Evolutionary conservation across 2,329 filamentous ascomycete species (phyloP).

Genomic region (Talaromyces pinophilus): DNA sequence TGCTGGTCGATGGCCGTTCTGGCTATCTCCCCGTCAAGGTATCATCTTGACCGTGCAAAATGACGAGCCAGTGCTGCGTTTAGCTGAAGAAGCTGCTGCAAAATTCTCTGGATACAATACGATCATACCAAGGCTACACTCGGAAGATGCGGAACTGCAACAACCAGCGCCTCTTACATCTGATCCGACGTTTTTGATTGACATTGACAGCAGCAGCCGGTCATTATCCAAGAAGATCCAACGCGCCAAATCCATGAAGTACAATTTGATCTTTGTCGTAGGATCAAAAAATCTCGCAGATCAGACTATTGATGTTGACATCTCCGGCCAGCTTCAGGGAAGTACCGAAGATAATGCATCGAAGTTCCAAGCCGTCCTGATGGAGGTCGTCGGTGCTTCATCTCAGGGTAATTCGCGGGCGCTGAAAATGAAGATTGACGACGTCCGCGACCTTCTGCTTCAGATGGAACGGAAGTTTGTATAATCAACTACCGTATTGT

Average conservation of each 20-base stretch:
- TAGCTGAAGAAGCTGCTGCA: constrained; percentile 53
- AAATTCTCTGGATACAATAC: constrained; percentile 48
- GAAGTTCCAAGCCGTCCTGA: constrained; percentile 33
- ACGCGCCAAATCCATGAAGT: constrained; percentile 70
- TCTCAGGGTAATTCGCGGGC: constrained; percentile 37
- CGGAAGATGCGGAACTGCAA: constrained; percentile 31
- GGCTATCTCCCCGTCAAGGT: constrained; percentile 79
- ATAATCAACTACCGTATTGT: constrained; percentile 26
- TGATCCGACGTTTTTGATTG: constrained; percentile 66
- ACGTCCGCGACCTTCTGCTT: constrained; percentile 41
- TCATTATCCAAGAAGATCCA: constrained; percentile 68
- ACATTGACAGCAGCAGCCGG: constrained; percentile 66
- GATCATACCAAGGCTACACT: constrained; percentile 27
- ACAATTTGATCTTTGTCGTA: constrained; percentile 72
- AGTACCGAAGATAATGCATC: constrained; percentile 36
- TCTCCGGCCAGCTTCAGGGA: constrained; percentile 47
- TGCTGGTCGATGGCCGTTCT: constrained; percentile 79
- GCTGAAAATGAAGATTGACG: constrained; percentile 39
- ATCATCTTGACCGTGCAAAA: constrained; percentile 72
- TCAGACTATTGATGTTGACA: constrained; percentile 53
- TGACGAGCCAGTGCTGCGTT: constrained; percentile 48
- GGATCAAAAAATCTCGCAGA: constrained; percentile 66
- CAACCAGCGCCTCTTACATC: constrained; percentile 44
- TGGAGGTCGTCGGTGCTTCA: constrained; percentile 31
- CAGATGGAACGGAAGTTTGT: constrained; percentile 42